Base-by-base conservation (phyloP, 1,139 yeast species). In the Arxiozyma slooffiae region DNA sequence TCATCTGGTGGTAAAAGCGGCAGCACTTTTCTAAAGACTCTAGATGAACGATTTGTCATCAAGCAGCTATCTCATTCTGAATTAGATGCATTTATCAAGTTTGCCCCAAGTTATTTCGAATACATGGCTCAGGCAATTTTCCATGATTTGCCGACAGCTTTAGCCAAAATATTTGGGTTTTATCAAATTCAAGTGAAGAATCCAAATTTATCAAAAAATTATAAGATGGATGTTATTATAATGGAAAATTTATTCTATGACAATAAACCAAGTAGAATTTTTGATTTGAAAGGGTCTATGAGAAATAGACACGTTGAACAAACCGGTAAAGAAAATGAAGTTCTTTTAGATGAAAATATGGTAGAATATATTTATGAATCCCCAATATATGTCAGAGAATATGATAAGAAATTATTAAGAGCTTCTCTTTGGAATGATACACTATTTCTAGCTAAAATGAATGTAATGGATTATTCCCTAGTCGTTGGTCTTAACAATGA, bases 271-370 rank as follows among this genome's bases (percentile, higher is more conserved):
- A 77, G 89, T 18, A 73, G 97, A 57, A 89, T 92, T 44, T 94
- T 92, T 69, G 99, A 94, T 67, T 76, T 94, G 66, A 94, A 94
- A 68, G 99, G 99, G 0, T 89, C 97, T 0, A 92, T 94, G 98
- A 74, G 98, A 55, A 94, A 94, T 67, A 75, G 99, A 55, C 97
- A 90, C 62, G 98, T 90, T 37, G 85, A 92, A 58, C 96, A 90
- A 66, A 94, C 98, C 0, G 99, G 98, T 6, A 82, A 81, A 61
- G 97, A 85, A 57, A 89, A 94, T 62, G 97, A 94, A 67, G 99
- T 94, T 1, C 71, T 94, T 40, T 70, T 94, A 52, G 99, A 94
- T 69, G 99, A 92, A 62, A 94, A 94, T 63, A 92, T 94, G 97
- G 95, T 94, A 57, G 99, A 94, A 66, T 92, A 87, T 65, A 92